phyloP scores from a whole-genome alignment of 2,329 filamentous ascomycete species.

The Hypomyces rosellus region DNA sequence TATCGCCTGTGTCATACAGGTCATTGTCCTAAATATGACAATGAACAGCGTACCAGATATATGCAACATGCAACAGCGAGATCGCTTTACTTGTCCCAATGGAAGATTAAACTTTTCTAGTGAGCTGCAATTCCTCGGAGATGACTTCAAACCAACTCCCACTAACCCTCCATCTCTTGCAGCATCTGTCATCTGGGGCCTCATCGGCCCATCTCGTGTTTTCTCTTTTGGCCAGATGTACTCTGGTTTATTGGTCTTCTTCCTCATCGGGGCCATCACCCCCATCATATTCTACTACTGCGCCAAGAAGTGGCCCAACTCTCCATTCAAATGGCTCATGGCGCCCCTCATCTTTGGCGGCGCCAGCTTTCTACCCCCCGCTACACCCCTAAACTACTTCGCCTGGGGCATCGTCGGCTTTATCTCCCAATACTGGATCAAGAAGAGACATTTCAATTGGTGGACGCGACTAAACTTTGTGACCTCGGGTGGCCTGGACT shows the following conservation, averaged over 20 bases:
- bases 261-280: constrained; percentile 47
- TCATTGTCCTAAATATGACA: constrained; percentile 57
- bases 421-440: constrained; percentile 63
- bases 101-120: constrained; percentile 58
- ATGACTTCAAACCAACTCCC: too few species aligned
- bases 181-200: constrained; percentile 62
- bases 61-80: constrained; percentile 50
- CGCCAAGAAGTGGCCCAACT: constrained; percentile 45
- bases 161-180: too few species aligned
- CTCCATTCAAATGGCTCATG: constrained; percentile 48
- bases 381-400: constrained; percentile 68
- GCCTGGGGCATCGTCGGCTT: constrained; percentile 68
- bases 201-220: constrained; percentile 57
- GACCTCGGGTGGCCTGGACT: constrained; percentile 62
- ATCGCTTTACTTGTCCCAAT: constrained; percentile 58
- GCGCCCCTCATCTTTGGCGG: constrained; percentile 59
- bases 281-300: constrained; percentile 47
- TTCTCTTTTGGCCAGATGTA: constrained; percentile 59
- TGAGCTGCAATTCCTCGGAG: constrained; percentile 21
- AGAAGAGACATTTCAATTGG: constrained; percentile 58
- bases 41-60: constrained; percentile 56
- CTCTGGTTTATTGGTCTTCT: constrained; percentile 54
- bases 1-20: constrained; percentile 60
- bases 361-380: constrained; percentile 52
- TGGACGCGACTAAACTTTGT: constrained; percentile 71